Evolutionary conservation across 495 filamentous ascomycete species (phyloP).

Genomic region (Podospora tetraspora): DNA sequence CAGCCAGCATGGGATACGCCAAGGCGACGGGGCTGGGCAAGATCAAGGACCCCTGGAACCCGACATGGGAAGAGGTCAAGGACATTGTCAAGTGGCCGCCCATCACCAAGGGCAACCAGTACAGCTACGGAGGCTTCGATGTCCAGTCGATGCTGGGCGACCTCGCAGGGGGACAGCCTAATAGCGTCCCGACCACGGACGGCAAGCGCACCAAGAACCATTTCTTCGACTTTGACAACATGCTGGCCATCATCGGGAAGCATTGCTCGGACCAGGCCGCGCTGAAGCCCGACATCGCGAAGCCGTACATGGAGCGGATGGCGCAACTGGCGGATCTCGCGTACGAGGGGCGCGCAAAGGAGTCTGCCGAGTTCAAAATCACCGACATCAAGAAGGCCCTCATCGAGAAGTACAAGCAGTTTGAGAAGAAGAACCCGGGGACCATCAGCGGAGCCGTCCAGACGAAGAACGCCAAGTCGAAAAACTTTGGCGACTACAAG

Average conservation of each 20-base stretch:
- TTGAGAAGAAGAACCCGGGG: background rate
- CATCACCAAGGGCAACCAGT: background rate
- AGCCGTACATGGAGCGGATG: background rate
- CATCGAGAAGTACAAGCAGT: background rate
- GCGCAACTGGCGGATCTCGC: background rate
- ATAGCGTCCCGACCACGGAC: background rate
- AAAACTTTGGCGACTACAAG: no score
- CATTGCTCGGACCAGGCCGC: background rate
- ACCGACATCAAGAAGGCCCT: background rate
- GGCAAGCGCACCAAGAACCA: background rate
- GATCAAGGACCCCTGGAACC: background rate
- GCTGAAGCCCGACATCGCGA: background rate
- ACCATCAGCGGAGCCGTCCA: background rate
- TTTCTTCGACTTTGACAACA: background rate
- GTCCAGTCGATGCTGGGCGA: background rate
- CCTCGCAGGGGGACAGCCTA: background rate
- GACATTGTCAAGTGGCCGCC: background rate
- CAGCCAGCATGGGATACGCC: background rate
- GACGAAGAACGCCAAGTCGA: background rate
- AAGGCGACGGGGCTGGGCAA: no score
- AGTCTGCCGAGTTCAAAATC: background rate
- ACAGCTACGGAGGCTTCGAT: background rate
- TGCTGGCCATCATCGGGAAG: background rate
- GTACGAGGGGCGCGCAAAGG: background rate
- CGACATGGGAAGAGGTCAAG: background rate